Evolutionary conservation across 441 rosid species (phyloP), one percentile per base, ranked within the genome.

Genomic region (Adansonia grandidieri): DNA sequence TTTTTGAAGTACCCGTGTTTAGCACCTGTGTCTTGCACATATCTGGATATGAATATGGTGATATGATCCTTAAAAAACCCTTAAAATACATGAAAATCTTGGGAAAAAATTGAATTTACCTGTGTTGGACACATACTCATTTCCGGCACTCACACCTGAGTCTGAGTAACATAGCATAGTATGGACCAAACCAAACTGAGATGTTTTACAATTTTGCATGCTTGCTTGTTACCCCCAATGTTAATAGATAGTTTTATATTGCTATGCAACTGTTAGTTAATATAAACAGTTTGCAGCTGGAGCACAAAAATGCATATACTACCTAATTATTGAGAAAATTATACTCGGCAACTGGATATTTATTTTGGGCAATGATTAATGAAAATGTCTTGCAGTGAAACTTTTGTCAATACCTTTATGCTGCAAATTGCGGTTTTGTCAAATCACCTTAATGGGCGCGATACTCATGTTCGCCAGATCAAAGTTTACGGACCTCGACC

Each of bases 391-490:
- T 65, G 63, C 89, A 92, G 97, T 87, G 97, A 91, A 83, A 88
- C 96, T 54, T 92, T 92, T 71, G 92, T 94, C 77, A 91, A 89
- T 73, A 88, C 97, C 54, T 94, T 91, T 74, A 94, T 94, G 97
- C 74, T 94, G 75, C 98, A 92, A 87, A 89, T 94, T 76, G 92
- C 89, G 8, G 84, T 92, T 73, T 80, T 91, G 75, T 92, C 95
- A 9, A 96, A 94, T 85, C 98, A 93, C 78, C 92, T 93, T 9
- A 94, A 90, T 4, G 98, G 99, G 79, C 88, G 95, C 83, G 97
- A 96, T 84, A 92, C 97, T 76, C 98, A 92, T 82, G 83, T 94
- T 57, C 91, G 94, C 68, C 99, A 96, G 87, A 91, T 96, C 91
- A 94, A 92, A 91, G 90, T 96, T 79, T 94, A 94, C 42, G 97